Percentiles rank a stretch among this genome's conserved stretches.
Conservation (phyloP, 495 filamentous ascomycete species). For the Penicillium coffeae region DNA sequence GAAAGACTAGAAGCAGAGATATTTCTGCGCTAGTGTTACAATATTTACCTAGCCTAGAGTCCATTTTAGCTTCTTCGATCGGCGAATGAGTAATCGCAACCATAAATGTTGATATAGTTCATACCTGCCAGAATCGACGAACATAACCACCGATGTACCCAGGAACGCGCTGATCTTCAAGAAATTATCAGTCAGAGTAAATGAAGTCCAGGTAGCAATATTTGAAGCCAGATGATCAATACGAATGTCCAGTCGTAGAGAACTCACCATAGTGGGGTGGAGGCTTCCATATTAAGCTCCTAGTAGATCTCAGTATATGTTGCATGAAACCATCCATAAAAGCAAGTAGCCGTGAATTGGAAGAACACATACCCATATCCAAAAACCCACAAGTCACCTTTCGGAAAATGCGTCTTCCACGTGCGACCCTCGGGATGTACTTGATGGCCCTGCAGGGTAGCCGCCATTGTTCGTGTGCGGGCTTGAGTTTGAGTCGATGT, state of each 20-base stretch:
- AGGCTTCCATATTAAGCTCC: slow-evolving; percentile 97
- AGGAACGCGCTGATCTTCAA: slow-evolving; percentile 73
- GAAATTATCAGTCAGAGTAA: not conserved
- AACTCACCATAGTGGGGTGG: slow-evolving; percentile 87
- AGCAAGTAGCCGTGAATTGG: no score
- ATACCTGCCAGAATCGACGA: slow-evolving; percentile 91
- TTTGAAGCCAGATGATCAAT: not conserved
- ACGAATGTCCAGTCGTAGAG: not conserved
- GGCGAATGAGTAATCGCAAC: not conserved
- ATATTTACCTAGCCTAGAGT: slow-evolving; percentile 37
- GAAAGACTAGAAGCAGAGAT: not conserved
- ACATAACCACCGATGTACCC: slow-evolving; percentile 95
- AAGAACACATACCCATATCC: slow-evolving; percentile 71
- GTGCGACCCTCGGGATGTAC: slow-evolving; percentile 33
- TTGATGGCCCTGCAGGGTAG: slow-evolving; percentile 20
- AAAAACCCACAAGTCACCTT: slow-evolving; percentile 79
- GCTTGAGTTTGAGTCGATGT: no score
- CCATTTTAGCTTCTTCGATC: not conserved
- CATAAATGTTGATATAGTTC: not conserved
- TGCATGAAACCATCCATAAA: no score
- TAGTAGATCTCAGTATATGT: slow-evolving; percentile 28
- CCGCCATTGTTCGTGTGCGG: slow-evolving; percentile 15
- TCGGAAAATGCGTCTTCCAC: slow-evolving; percentile 42
- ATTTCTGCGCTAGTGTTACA: not conserved
- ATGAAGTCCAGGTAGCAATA: not conserved